A percentile compares a stretch with the other conserved stretches of the same genome.
Evolutionary conservation across 331 rosid genomes (phyloP).

Genomic region (Erythrophleum ivorense): DNA sequence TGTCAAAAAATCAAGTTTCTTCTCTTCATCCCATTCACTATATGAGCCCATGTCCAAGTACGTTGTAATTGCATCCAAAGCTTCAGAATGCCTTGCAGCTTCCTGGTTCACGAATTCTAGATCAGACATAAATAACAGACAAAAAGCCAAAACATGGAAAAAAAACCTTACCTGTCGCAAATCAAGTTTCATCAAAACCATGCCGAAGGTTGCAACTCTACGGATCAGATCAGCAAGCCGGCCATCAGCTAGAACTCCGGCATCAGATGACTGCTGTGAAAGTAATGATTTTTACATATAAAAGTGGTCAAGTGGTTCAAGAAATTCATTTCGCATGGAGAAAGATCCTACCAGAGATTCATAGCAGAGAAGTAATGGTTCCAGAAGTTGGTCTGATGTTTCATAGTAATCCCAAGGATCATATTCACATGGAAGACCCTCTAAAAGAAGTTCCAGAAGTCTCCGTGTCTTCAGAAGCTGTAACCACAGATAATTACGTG

Average conservation of each 20-base stretch:
- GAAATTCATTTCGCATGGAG: too few species aligned
- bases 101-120: conserved; percentile 60
- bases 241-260: conserved; percentile 87
- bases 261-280: conserved; percentile 78
- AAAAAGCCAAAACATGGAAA: conserved; percentile 20
- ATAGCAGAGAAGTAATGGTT: conserved; percentile 76
- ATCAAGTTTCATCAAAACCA: conserved; percentile 87
- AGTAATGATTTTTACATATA: conserved; percentile 28
- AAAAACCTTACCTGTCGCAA: conserved; percentile 69
- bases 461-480: conserved; percentile 72
- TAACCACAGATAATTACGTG: conserved; percentile 33
- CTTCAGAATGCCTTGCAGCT: conserved; percentile 80
- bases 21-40: conserved; percentile 90
- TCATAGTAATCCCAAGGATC: conserved; percentile 67
- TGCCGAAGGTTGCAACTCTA: conserved; percentile 83
- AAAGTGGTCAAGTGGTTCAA: neutral
- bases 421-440: conserved; percentile 67
- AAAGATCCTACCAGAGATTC: conserved; percentile 72
- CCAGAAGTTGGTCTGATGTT: conserved; percentile 66
- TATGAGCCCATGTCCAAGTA: conserved; percentile 72
- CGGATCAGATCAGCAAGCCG: conserved; percentile 81
- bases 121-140: conserved; percentile 19
- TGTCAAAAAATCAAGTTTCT: conserved; percentile 69
- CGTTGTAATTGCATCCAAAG: conserved; percentile 72
- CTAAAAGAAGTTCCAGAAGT: conserved; percentile 74